Evolutionary conservation across 1,284 basidiomycete genomes (phyloP), one percentile per base, ranked within the genome.

Genomic region (Amylostereum areolatum): DNA sequence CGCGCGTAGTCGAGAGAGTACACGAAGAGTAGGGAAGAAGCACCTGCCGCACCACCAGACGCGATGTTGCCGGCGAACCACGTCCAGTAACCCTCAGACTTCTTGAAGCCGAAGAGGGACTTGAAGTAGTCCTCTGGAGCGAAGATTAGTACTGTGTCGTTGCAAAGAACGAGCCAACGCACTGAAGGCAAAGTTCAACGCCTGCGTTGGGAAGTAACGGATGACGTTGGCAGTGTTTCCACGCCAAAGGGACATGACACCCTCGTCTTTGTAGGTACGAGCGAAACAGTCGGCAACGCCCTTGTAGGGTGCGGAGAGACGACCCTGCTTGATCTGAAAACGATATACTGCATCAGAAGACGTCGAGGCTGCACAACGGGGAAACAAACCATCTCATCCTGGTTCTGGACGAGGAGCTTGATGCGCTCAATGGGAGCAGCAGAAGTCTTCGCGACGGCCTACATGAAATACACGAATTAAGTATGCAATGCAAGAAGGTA

Each of bases 341-440:
- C 64, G 61, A 69, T 46, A 18, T 18, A 18, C 18, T 18, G 18
- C 18, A 18, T 18, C 18, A 56, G 50, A 27, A 37, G 27, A 18
- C 47, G 11, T 37, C 46, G 53, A 37, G 41, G 24, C 43, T 10
- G 40, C 27, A 28, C 35, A 45, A 31, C 9, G 46, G 39, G 43
- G 30, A 62, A 30, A 45, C 45, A 48, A 42, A 85, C 87, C 89
- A 92, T 92, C 76, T 91, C 89, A 81, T 91, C 89, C 78, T 97
- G 94, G 78, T 97, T 97, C 76, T 97, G 94, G 60, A 97, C 90
- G 68, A 97, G 78, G 66, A 97, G 85, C 85, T 93, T 98, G 75
- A 98, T 95, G 70, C 95, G 93, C 84, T 98, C 95, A 66, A 98
- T 97, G 75, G 96, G 95, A 56, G 95, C 95, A 63, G 95, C 95